Percentiles rank a stretch among this genome's conserved stretches.
These are phyloP conservation scores for Saprolegnia diclina DNA, from an alignment of 352 stramenopile species.

Conservation along the genomic window DNA sequence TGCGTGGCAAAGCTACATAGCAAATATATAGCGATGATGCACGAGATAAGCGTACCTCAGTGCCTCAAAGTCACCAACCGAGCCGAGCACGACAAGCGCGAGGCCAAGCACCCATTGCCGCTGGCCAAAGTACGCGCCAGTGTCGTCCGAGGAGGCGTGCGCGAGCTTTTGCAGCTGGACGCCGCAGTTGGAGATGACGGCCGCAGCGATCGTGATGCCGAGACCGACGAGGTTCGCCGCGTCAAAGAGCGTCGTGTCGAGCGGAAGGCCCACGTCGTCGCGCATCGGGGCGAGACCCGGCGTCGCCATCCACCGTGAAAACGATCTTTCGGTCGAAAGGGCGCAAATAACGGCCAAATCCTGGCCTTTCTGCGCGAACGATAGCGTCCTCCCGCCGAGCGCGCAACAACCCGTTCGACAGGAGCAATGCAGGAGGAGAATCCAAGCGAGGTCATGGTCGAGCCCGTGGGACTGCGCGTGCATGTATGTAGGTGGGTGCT, in stretches of 20 bases:
- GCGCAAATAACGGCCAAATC: no score
- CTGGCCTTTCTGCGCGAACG: no score
- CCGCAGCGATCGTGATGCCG: conserved; percentile 41
- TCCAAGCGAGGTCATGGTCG: no score
- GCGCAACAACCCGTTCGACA: no score
- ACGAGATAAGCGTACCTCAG: conserved; percentile 33
- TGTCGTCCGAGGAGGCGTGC: conserved; percentile 54
- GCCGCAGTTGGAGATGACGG: conserved; percentile 80
- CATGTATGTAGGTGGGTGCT: no score
- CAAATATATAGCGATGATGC: no score
- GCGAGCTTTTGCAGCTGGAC: conserved; percentile 88
- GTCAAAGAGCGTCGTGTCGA: conserved; percentile 13
- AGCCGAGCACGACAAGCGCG: conserved; percentile 68
- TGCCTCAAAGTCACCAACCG: conserved; percentile 82
- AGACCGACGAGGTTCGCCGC: conserved; percentile 2
- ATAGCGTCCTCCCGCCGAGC: no score
- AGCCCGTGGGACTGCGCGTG: no score
- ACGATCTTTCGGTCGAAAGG: background rate
- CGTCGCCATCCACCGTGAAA: background rate
- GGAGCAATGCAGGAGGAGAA: no score
- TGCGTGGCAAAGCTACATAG: conserved; percentile 84
- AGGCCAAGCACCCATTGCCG: conserved; percentile 83
- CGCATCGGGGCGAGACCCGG: background rate
- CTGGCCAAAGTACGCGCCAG: conserved; percentile 61
- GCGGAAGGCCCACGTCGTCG: background rate